Base-by-base conservation (phyloP, 2,329 filamentous ascomycete genomes). In the Fusarium sp. region DNA sequence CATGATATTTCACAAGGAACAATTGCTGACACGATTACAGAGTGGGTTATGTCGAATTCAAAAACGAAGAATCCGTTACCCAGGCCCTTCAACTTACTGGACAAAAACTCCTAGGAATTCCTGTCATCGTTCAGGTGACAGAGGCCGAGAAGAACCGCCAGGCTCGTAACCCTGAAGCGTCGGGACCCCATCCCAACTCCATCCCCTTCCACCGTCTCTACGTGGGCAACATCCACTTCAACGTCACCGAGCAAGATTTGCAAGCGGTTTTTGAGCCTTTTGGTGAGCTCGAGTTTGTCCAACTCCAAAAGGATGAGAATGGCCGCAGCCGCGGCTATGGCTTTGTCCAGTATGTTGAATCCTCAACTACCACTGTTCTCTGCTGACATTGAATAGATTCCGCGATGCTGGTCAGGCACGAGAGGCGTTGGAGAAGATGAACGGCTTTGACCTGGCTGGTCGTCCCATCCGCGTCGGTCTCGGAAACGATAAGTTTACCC, bases 401-500 rank as follows among this genome's bases (percentile, higher is more conserved):
- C 92, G 93, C 80, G 94, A 98, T 81, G 95, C 96, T 68, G 91
- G 91, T 75, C 92, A 98, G 84, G 97, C 97, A 81, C 94, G 96
- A 82, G 94, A 98, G 83, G 97, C 97, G 72, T 88, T 99, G 75
- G 95, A 98, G 84, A 98, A 98, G 86, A 98, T 99, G 96, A 99
- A 99, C 85, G 95, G 96, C 75, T 99, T 98, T 86, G 97, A 98
- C 85, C 92, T 99, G 78, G 97, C 97, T 80, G 95, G 95, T 85
- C 95, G 97, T 83, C 95, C 95, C 75, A 98, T 99, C 83, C 95
- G 97, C 82, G 97, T 99, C 84, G 97, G 97, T 85, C 94, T 99
- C 87, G 97, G 97, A 85, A 99, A 98, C 88, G 97, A 99, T 94
- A 98, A 98, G 91, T 98, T 98, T 86, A 98, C 95, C 85, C 94